Percentiles rank a stretch among this genome's conserved stretches.
These are phyloP conservation scores for Piromyces finnis DNA, from an alignment of 192 early-diverging fungal species.

Conservation along the genomic window DNA sequence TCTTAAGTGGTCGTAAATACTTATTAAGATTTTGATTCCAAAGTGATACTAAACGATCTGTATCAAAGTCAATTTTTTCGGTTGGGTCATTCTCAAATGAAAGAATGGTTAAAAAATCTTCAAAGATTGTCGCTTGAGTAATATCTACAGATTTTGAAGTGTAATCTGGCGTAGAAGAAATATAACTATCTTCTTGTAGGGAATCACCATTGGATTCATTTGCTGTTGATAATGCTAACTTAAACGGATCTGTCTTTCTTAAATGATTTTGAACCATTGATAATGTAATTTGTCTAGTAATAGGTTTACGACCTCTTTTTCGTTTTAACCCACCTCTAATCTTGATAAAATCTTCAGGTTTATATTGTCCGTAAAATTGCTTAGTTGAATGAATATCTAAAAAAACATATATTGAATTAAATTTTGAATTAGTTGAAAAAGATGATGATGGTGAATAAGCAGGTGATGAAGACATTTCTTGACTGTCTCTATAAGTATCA, in stretches of 20 bases:
- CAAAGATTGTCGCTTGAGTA: neutral
- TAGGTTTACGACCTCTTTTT: neutral
- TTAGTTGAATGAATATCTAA: neutral
- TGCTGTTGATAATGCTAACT: neutral
- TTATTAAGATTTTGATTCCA: neutral
- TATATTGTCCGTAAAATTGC: neutral
- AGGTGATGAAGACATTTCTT: neutral
- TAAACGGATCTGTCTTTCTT: neutral
- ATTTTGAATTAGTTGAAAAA: neutral
- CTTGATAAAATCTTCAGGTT: neutral
- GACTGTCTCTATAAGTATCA: neutral
- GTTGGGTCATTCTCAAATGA: neutral
- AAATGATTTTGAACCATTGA: neutral
- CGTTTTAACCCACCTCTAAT: neutral
- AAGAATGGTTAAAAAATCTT: neutral
- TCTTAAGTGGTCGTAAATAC: neutral
- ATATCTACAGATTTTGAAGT: neutral
- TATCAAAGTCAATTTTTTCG: neutral
- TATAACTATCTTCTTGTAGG: neutral
- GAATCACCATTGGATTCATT: neutral
- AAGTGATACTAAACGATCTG: neutral
- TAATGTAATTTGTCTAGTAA: neutral
- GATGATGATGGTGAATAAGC: neutral
- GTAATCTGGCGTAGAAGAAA: neutral
- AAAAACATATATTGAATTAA: neutral